A percentile compares a stretch with the other conserved stretches of the same genome.
These are phyloP conservation scores for Acer campestre DNA, from an alignment of 345 rosid species.

Conservation along the genomic window DNA sequence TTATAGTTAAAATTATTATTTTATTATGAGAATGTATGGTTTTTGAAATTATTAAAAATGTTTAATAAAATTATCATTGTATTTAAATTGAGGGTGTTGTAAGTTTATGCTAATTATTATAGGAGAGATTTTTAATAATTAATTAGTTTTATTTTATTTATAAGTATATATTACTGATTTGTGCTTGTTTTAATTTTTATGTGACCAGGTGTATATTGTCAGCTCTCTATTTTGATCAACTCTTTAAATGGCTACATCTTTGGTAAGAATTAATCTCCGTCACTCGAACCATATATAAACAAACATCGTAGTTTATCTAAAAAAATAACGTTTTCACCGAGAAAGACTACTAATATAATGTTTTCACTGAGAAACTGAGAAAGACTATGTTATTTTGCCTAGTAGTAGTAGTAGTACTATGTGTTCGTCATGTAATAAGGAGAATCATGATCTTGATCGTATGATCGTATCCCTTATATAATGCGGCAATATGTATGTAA, in stretches of 20 bases:
- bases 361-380: too few species aligned
- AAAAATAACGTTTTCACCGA: too few species aligned
- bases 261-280: conserved; percentile 15
- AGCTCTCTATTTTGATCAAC: background rate
- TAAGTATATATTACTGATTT: background rate
- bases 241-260: conserved; percentile 13
- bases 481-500: background rate
- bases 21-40: background rate
- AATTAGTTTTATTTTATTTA: background rate
- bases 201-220: background rate
- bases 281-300: background rate
- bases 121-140: too few species aligned
- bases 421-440: background rate
- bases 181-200: background rate
- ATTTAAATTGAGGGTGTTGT: too few species aligned
- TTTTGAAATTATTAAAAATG: background rate
- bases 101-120: too few species aligned
- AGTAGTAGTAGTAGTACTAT: background rate
- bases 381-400: background rate
- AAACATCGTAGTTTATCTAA: background rate
- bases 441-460: background rate
- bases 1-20: background rate
- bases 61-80: too few species aligned
- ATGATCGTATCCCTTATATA: background rate
- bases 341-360: too few species aligned